A percentile compares a stretch with the other conserved stretches of the same genome.
Conservation (phyloP, 495 filamentous ascomycete genomes). For the Aspergillus incahuasiensis region DNA sequence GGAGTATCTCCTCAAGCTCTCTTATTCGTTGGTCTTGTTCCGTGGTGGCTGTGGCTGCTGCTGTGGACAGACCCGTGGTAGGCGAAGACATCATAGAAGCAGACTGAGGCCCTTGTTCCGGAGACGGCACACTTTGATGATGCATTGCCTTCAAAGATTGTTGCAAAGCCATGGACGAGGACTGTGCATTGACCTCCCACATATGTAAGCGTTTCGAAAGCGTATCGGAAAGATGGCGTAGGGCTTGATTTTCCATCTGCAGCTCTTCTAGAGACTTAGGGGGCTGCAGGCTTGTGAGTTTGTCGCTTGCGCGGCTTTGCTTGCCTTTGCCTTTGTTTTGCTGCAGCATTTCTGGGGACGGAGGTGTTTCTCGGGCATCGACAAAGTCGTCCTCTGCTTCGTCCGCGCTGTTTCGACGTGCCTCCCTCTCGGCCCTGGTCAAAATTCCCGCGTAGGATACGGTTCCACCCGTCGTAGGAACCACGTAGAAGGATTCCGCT, state of each 20-base stretch:
- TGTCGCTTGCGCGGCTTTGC: conserved; percentile 15
- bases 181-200: conserved; percentile 82
- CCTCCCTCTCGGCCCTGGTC: conserved; percentile 63
- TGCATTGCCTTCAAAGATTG: conserved; percentile 71
- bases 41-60: conserved; percentile 11
- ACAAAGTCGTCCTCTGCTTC: conserved; percentile 77
- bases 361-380: conserved; percentile 72
- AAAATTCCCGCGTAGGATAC: conserved; percentile 86
- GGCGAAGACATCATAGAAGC: conserved; percentile 27
- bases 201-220: conserved; percentile 73
- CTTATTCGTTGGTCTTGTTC: conserved; percentile 42
- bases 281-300: conserved; percentile 28
- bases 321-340: conserved; percentile 21
- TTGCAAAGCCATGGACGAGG: conserved; percentile 70
- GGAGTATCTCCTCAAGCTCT: conserved; percentile 43
- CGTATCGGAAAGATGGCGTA: conserved; percentile 71
- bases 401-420: conserved; percentile 43
- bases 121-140: conserved; percentile 39
- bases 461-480: conserved; percentile 83
- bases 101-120: conserved; percentile 22
- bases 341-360: conserved; percentile 45
- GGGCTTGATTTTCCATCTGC: conserved; percentile 69
- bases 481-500: conserved; percentile 90
- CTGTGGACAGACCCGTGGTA: conserved; percentile 12
- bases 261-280: conserved; percentile 74